phyloP scores from a whole-genome alignment of 345 rosid genomes.

The Eucalyptus erythrocorys region DNA sequence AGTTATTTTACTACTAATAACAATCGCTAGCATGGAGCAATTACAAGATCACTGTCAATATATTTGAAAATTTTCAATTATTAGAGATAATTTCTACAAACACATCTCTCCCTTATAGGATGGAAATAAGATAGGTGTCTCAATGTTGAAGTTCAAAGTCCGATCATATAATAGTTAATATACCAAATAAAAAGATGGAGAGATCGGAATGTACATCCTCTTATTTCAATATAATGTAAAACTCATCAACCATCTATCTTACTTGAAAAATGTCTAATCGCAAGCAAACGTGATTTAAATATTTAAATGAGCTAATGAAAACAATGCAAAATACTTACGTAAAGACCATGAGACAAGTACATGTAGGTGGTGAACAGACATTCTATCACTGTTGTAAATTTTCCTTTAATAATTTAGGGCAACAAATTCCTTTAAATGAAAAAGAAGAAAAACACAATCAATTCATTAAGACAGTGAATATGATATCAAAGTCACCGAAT shows the following conservation, averaged over 20 bases:
- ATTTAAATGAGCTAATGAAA: background rate
- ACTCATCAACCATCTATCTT: no score
- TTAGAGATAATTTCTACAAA: background rate
- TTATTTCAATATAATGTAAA: no score
- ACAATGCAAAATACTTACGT: background rate
- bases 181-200: no score
- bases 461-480: background rate
- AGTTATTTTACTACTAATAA: background rate
- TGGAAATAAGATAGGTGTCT: background rate
- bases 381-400: background rate
- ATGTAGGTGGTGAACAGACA: background rate
- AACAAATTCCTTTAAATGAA: accelerated
- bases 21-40: background rate
- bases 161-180: no score
- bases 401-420: background rate
- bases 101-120: background rate
- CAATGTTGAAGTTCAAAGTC: no score
- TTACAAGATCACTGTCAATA: background rate
- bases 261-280: background rate
- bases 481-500: background rate
- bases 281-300: background rate
- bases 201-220: no score
- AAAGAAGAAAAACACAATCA: background rate
- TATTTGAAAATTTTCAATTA: background rate
- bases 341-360: background rate